Conservation (phyloP, 2,329 filamentous ascomycete genomes). For the Colletotrichum incanum region DNA sequence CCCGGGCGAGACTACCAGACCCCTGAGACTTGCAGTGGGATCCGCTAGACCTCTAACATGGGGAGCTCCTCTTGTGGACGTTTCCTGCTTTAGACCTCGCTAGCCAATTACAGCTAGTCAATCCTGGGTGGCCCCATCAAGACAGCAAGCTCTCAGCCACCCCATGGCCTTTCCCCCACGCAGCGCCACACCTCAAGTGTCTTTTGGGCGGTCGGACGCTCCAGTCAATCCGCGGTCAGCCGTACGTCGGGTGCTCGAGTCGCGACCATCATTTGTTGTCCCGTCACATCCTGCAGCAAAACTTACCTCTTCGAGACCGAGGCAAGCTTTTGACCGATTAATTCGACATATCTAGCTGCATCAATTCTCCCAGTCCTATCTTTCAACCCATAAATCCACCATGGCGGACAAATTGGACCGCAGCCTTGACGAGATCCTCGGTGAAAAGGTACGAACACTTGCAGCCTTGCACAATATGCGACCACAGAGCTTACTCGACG, state of each 20-base stretch:
- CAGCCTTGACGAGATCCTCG: slow-evolving; percentile 71
- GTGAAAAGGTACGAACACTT: slow-evolving; percentile 60
- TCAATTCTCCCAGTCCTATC: neutral
- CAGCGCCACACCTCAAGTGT: slow-evolving; percentile 11
- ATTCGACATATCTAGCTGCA: neutral
- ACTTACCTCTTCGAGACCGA: slow-evolving; percentile 3
- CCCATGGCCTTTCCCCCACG: neutral
- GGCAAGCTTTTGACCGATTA: neutral
- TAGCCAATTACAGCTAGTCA: slow-evolving; percentile 5
- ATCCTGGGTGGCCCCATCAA: neutral
- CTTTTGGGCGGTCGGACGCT: slow-evolving; percentile 6
- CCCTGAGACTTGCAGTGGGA: slow-evolving; percentile 36
- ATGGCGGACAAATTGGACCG: slow-evolving; percentile 66
- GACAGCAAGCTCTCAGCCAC: neutral
- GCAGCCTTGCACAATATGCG: slow-evolving; percentile 45
- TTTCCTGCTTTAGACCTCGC: slow-evolving; percentile 2
- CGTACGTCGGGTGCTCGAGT: slow-evolving; percentile 14
- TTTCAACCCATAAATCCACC: slow-evolving; percentile 17
- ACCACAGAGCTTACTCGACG: slow-evolving; percentile 28
- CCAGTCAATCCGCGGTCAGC: slow-evolving; percentile 20
- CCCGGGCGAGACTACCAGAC: neutral
- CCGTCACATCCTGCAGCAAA: slow-evolving; percentile 31
- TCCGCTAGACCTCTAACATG: slow-evolving; percentile 15
- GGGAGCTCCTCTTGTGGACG: slow-evolving; percentile 25
- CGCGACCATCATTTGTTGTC: slow-evolving; percentile 14